Evolutionary conservation across 1,284 basidiomycete genomes (phyloP), one percentile per base, ranked within the genome.

Genomic region (Leucocoprinus gongylophorus): DNA sequence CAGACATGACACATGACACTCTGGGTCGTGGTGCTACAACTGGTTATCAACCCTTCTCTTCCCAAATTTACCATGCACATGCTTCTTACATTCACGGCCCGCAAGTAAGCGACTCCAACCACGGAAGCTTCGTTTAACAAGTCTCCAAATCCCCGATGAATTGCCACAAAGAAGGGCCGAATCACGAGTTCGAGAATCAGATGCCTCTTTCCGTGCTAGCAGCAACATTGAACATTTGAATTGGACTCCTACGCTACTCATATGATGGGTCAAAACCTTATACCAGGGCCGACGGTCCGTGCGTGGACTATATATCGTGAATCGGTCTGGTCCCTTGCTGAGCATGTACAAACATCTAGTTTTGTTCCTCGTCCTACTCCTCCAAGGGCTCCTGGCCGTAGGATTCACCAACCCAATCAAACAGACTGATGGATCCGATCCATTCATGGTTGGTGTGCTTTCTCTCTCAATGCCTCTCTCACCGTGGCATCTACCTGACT

Each of bases 381-480:
- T 49, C 10, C 48, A 49, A 35, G 40, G 39, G 20, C 48, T 49
- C 32, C n/a, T 49, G 20, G 48, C 40, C 21, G 8, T 17, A 7
- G 48, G 48, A 12, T 51, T 45, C 8, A 46, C 50, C 18, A 50
- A 54, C 49, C 53, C 49, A 7, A 47, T 50, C 35, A 51, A 51
- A 20, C 21, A 30, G 18, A 43, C 35, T 17, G 23, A 47, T 42
- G 48, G 53, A 3, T 50, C 48, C 6, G 53, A 49, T 28, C 53
- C 53, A 7, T 54, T 54, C 28, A 50, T 54, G 28, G 53, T 46
- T 12, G 26, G 26, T 28, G 13, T 26, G 18, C 9, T 17, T 8
- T 39, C 17, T 13, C 12, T 13, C n/a, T 10, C 15, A 5, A 46
- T 5, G 20, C 15, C 17, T 13, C 12, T 13, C n/a, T 10, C 15